These are phyloP conservation scores for Colletotrichum salicis DNA, from an alignment of 2,329 filamentous ascomycete species.

Conservation along the genomic window DNA sequence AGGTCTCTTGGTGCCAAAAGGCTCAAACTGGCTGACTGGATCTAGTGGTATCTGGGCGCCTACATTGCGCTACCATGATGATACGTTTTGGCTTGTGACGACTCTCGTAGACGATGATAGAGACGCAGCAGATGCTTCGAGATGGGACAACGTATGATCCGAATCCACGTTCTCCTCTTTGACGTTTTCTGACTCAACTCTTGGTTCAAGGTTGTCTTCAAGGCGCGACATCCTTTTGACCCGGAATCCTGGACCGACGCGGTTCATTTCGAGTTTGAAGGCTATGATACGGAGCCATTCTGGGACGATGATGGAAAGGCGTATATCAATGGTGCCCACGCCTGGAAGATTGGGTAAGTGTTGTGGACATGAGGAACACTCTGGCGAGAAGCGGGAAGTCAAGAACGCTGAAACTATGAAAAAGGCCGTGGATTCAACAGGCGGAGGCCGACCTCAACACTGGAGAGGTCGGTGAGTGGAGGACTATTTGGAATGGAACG, in stretches of 20 bases:
- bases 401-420: slow-evolving; percentile 44
- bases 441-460: slow-evolving; percentile 45
- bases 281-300: slow-evolving; percentile 58
- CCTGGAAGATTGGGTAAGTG: slow-evolving; percentile 48
- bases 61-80: slow-evolving; percentile 54
- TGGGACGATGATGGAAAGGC: slow-evolving; percentile 66
- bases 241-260: slow-evolving; percentile 41
- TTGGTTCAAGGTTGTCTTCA: slow-evolving; percentile 26
- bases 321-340: slow-evolving; percentile 53
- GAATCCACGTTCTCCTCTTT: slow-evolving; percentile 48
- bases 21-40: slow-evolving; percentile 37
- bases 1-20: background rate
- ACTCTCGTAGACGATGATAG: slow-evolving; percentile 26
- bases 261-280: slow-evolving; percentile 36
- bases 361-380: slow-evolving; percentile 48
- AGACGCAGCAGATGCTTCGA: background rate
- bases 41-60: slow-evolving; percentile 58
- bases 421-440: slow-evolving; percentile 59
- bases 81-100: slow-evolving; percentile 48
- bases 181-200: background rate
- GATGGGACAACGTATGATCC: slow-evolving; percentile 35
- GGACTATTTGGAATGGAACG: slow-evolving; percentile 16
- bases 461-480: slow-evolving; percentile 16
- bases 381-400: slow-evolving; percentile 44
- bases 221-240: slow-evolving; percentile 36